These are phyloP conservation scores for Colletotrichum sp. DNA, from an alignment of 2,329 filamentous ascomycete species.

Conservation along the genomic window DNA sequence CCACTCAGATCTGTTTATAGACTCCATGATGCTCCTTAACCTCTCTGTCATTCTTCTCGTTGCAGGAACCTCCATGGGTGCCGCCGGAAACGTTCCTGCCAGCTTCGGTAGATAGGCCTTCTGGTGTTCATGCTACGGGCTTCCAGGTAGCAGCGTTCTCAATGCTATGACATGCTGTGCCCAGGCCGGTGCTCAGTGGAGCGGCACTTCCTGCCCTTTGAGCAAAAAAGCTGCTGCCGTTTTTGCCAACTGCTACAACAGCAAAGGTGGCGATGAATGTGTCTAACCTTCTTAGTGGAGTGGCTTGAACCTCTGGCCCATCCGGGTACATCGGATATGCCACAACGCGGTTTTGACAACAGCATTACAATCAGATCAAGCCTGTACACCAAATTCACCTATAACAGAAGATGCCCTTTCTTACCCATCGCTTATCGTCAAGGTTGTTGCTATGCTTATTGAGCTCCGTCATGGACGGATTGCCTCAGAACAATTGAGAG, in stretches of 20 bases:
- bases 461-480: neutral
- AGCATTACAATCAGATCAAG: neutral
- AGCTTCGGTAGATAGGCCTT: neutral
- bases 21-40: fast-evolving
- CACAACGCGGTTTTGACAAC: neutral
- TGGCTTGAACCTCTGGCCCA: neutral
- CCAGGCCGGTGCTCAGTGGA: neutral
- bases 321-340: neutral
- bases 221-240: neutral
- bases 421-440: neutral
- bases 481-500: neutral
- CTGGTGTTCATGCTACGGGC: neutral
- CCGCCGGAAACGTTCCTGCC: fast-evolving
- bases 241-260: neutral
- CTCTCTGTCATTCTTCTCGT: neutral
- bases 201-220: neutral
- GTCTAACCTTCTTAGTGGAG: fast-evolving
- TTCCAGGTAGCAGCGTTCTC: neutral
- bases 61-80: fast-evolving
- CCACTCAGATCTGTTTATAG: neutral
- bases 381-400: fast-evolving
- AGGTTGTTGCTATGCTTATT: neutral
- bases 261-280: neutral
- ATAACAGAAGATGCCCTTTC: neutral
- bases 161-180: neutral